phyloP scores from a whole-genome alignment of 1,139 yeast genomes.

The Geotrichum histeridarum region DNA sequence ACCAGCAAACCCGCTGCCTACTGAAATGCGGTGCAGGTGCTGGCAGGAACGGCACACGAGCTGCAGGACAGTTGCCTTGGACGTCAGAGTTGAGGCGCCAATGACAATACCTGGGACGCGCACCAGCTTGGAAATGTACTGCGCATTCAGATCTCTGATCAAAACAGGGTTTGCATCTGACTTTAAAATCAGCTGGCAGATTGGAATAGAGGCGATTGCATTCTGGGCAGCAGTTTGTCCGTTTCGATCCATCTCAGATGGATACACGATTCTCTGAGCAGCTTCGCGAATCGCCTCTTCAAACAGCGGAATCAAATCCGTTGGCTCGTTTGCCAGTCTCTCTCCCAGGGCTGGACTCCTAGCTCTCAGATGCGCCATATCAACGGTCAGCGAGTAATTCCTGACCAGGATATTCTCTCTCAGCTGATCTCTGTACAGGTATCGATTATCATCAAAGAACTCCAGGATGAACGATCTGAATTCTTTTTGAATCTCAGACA shows the following conservation, averaged over 20 bases:
- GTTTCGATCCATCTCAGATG: constrained; percentile 37
- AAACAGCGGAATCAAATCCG: constrained; percentile 82
- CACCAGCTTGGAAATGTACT: constrained; percentile 82
- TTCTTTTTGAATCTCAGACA: constrained; percentile 71
- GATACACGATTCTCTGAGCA: constrained; percentile 71
- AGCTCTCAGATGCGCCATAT: constrained; percentile 78
- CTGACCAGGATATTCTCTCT: constrained; percentile 80
- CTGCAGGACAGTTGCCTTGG: constrained; percentile 81
- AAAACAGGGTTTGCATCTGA: constrained; percentile 71
- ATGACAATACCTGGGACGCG: constrained; percentile 91
- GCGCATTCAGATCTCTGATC: constrained; percentile 79
- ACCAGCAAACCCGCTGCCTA: constrained; percentile 75
- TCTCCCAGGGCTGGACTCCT: constrained; percentile 88
- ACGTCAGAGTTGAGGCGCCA: constrained; percentile 81
- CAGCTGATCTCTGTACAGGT: constrained; percentile 85
- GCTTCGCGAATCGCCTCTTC: constrained; percentile 88
- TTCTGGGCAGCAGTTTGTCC: constrained; percentile 18
- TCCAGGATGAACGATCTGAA: constrained; percentile 80
- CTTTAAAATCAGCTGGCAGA: constrained; percentile 73
- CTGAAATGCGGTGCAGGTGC: constrained; percentile 63
- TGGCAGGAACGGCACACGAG: constrained; percentile 85
- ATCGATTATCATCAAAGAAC: constrained; percentile 76
- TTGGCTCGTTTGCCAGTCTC: constrained; percentile 77
- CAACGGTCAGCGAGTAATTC: constrained; percentile 67
- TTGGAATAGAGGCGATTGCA: constrained; percentile 49